phyloP scores from a whole-genome alignment of 2,329 filamentous ascomycete species.

The Colletotrichum nymphaeae region DNA sequence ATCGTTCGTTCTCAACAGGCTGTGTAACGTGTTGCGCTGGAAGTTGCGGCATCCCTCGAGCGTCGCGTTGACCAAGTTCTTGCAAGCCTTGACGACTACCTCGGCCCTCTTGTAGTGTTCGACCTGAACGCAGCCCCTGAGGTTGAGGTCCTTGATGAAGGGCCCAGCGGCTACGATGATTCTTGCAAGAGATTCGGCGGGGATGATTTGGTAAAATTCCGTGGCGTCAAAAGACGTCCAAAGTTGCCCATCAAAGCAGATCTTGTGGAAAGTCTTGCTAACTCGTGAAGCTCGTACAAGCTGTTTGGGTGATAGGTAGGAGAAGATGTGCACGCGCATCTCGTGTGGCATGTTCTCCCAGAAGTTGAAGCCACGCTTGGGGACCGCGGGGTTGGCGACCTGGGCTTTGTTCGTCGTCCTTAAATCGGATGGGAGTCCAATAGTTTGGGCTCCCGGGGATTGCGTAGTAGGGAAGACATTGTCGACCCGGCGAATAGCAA shows the following conservation, averaged over 20 bases:
- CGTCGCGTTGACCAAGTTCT: constrained; percentile 87
- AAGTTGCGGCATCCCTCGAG: constrained; percentile 92
- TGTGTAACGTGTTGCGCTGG: constrained; percentile 80
- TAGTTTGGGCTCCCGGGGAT: constrained; percentile 53
- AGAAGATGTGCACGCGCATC: constrained; percentile 81
- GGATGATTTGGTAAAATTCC: constrained; percentile 88
- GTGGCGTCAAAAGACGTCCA: constrained; percentile 89
- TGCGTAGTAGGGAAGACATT: constrained; percentile 54
- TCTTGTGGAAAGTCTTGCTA: constrained; percentile 80
- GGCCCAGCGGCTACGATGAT: constrained; percentile 88
- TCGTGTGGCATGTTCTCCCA: constrained; percentile 88
- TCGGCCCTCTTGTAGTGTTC: constrained; percentile 83
- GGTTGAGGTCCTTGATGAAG: constrained; percentile 90
- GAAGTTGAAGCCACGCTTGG: constrained; percentile 64
- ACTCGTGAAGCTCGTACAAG: constrained; percentile 82
- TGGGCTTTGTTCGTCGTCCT: constrained; percentile 20
- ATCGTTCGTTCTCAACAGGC: constrained; percentile 78
- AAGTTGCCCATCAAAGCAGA: constrained; percentile 94
- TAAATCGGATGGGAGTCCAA: constrained; percentile 73
- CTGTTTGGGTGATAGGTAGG: constrained; percentile 82
- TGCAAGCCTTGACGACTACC: constrained; percentile 84
- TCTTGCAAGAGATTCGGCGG: constrained; percentile 83
- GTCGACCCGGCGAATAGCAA: constrained; percentile 66
- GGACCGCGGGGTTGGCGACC: constrained; percentile 32
- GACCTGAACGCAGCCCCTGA: constrained; percentile 91